These are phyloP conservation scores for Nelumbo lutea DNA, from an alignment of 164 flowering plant species.

Conservation along the genomic window DNA sequence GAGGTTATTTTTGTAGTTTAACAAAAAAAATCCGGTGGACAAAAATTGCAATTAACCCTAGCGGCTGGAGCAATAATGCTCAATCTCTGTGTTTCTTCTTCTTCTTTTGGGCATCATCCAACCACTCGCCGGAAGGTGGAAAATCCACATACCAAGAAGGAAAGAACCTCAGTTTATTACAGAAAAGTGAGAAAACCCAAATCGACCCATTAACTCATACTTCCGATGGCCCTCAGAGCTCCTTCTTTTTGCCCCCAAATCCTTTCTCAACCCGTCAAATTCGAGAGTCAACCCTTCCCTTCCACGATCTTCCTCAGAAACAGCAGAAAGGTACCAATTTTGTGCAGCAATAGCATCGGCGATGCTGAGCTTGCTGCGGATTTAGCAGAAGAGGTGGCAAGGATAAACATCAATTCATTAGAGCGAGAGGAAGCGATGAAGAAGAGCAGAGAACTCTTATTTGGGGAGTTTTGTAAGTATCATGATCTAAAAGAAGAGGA, in stretches of 20 bases:
- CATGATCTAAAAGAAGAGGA: slow-evolving; percentile 37
- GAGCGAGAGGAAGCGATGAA: slow-evolving; percentile 59
- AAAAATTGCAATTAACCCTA: too few species aligned
- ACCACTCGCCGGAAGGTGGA: neutral
- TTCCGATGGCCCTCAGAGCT: slow-evolving; percentile 31
- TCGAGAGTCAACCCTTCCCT: slow-evolving; percentile 5
- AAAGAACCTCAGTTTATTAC: neutral
- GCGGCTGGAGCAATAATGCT: too few species aligned
- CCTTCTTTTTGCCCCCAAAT: slow-evolving; percentile 12
- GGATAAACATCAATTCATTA: slow-evolving; percentile 24
- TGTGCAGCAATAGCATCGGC: slow-evolving; percentile 25
- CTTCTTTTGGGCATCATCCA: too few species aligned
- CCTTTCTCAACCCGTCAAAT: slow-evolving; percentile 12
- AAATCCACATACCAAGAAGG: neutral
- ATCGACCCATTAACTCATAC: neutral
- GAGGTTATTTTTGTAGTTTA: too few species aligned
- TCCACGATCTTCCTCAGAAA: neutral
- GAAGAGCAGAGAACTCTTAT: slow-evolving; percentile 60
- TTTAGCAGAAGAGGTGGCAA: slow-evolving; percentile 38
- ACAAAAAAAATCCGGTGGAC: too few species aligned
- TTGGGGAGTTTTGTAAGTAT: slow-evolving; percentile 44
- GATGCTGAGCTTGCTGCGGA: slow-evolving; percentile 46
- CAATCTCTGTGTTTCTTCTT: too few species aligned
- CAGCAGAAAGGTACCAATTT: slow-evolving; percentile 17
- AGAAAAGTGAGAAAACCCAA: neutral